phyloP scores from a whole-genome alignment of 495 filamentous ascomycete species.

The Neurospora hispaniola region DNA sequence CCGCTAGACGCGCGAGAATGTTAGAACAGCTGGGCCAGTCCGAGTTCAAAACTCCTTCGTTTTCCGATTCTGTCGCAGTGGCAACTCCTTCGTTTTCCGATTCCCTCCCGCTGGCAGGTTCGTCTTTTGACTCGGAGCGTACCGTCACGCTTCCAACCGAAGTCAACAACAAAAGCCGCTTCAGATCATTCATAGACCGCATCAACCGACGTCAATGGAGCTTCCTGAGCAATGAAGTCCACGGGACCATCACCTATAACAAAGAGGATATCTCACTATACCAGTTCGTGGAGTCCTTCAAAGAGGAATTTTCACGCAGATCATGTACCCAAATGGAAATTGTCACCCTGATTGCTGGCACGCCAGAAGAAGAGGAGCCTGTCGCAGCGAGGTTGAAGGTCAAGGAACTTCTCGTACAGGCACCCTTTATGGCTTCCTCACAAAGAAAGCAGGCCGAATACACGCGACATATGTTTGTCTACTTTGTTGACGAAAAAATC shows the following conservation, averaged over 20 bases:
- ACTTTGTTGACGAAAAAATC: constrained; percentile 16
- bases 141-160: background rate
- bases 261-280: constrained; percentile 13
- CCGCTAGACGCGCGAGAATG: background rate
- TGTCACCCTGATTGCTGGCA: constrained; percentile 10
- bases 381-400: constrained; percentile 8
- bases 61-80: background rate
- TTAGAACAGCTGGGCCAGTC: background rate
- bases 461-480: constrained; percentile 14
- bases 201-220: constrained; percentile 14
- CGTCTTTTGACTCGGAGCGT: background rate
- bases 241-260: constrained; percentile 13
- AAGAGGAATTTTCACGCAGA: constrained; percentile 8
- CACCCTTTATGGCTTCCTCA: background rate
- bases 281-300: constrained; percentile 12
- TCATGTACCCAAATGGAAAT: constrained; percentile 11
- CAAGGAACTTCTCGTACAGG: background rate
- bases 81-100: background rate
- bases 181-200: constrained; percentile 10
- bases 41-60: background rate
- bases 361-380: background rate
- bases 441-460: constrained; percentile 2
- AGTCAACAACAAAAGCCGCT: constrained; percentile 6
- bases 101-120: background rate
- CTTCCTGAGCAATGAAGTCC: constrained; percentile 5